Evolutionary conservation across 1,284 basidiomycete genomes (phyloP).

Genomic region (Amylostereum areolatum): DNA sequence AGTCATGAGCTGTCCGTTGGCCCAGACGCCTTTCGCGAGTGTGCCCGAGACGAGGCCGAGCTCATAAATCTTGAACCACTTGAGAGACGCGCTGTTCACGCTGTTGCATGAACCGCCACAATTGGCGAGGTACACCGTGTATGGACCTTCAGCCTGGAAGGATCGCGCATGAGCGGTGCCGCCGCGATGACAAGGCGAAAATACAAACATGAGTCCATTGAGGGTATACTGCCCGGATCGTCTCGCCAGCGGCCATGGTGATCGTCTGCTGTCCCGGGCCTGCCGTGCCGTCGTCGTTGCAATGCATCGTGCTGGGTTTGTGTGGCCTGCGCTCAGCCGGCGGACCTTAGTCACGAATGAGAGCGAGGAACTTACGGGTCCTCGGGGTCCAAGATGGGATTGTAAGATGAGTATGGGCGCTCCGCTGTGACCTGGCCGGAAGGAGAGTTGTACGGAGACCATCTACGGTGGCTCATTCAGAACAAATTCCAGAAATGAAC

Average conservation of each 20-base stretch:
- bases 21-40: slow-evolving; percentile 28
- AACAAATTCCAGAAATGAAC: slow-evolving; percentile 18
- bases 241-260: slow-evolving; percentile 20
- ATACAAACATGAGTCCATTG: slow-evolving; percentile 12
- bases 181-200: not conserved
- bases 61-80: slow-evolving; percentile 35
- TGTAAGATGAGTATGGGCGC: slow-evolving; percentile 19
- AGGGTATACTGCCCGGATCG: not conserved
- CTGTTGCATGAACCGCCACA: slow-evolving; percentile 26
- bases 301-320: too few species aligned
- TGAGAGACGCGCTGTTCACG: slow-evolving; percentile 23
- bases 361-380: slow-evolving; percentile 9
- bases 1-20: slow-evolving; percentile 24
- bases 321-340: too few species aligned
- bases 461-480: slow-evolving; percentile 20
- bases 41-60: slow-evolving; percentile 28
- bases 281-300: slow-evolving; percentile 52
- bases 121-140: slow-evolving; percentile 32
- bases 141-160: slow-evolving; percentile 29
- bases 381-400: slow-evolving; percentile 11
- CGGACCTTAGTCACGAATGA: too few species aligned
- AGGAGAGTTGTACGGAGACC: slow-evolving; percentile 28
- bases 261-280: slow-evolving; percentile 46
- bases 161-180: slow-evolving; percentile 19
- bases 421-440: slow-evolving; percentile 25